Conservation (phyloP, 768 basidiomycete species). For the Royoungia palumana region DNA sequence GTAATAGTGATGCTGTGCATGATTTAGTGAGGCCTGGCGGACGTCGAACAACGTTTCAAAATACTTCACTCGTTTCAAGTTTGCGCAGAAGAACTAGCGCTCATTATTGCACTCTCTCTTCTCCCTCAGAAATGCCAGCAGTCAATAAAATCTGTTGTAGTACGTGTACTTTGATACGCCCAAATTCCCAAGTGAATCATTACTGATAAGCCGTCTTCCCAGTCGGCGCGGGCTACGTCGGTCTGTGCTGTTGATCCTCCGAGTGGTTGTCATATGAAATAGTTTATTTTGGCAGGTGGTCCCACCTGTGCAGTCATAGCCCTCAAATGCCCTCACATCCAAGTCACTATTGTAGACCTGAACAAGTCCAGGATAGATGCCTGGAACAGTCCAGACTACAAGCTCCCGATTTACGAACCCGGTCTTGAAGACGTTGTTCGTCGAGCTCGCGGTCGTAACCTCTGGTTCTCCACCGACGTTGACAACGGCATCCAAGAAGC, state of each 20-base stretch:
- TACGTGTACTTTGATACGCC: conserved; percentile 39
- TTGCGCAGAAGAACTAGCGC: not conserved
- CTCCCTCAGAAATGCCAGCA: conserved; percentile 33
- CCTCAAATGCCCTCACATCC: conserved; percentile 87
- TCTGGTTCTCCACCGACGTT: conserved; percentile 96
- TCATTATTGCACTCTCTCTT: not conserved
- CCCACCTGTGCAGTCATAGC: conserved; percentile 96
- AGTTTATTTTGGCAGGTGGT: conserved; percentile 55
- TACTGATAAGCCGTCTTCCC: conserved; percentile 9
- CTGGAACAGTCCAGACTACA: conserved; percentile 87
- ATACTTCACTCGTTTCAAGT: too few relatives aligned
- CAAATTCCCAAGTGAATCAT: not conserved
- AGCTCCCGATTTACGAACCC: conserved; percentile 95
- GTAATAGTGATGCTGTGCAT: too few relatives aligned
- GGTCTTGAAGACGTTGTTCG: conserved; percentile 91
- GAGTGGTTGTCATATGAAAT: conserved; percentile 5
- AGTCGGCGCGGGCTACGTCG: conserved; percentile 94
- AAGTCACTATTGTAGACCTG: conserved; percentile 96
- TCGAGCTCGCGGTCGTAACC: conserved; percentile 84
- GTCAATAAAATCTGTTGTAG: conserved; percentile 88
- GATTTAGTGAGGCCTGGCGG: too few relatives aligned
- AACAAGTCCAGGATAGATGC: conserved; percentile 93
- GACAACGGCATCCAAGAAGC: conserved; percentile 92
- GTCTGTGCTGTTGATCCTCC: conserved; percentile 40
- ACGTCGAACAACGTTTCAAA: too few relatives aligned